Evolutionary conservation across 2,329 filamentous ascomycete species (phyloP).

Genomic region (Aureobasidium sp.): DNA sequence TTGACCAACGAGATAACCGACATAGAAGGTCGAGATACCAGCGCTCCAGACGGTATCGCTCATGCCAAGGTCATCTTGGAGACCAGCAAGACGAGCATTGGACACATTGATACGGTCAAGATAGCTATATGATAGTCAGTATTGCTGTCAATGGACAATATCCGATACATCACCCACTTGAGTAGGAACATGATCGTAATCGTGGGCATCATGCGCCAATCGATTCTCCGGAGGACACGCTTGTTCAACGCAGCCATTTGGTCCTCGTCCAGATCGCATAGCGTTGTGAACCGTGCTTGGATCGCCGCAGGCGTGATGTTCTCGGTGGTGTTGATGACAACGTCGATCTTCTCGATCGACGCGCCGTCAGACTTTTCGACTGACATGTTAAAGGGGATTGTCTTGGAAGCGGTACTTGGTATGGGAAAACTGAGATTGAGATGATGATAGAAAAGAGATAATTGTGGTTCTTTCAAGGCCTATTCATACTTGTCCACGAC

Average conservation of each 20-base stretch:
- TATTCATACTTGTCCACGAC: neutral
- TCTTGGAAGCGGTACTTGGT: neutral
- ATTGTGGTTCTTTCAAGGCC: neutral
- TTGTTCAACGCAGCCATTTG: slow-evolving; percentile 27
- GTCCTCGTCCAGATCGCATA: slow-evolving; percentile 23
- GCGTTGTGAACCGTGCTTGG: slow-evolving; percentile 25
- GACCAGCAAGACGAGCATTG: slow-evolving; percentile 34
- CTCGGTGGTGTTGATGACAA: slow-evolving; percentile 30
- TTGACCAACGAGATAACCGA: slow-evolving; percentile 37
- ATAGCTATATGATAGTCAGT: slow-evolving; percentile 25
- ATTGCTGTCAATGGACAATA: neutral
- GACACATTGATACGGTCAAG: slow-evolving; percentile 37
- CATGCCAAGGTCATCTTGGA: slow-evolving; percentile 34
- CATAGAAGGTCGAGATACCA: slow-evolving; percentile 40
- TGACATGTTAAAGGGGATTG: neutral
- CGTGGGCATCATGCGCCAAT: slow-evolving; percentile 27
- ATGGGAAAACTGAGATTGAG: neutral
- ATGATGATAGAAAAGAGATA: neutral
- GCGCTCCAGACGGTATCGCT: slow-evolving; percentile 31
- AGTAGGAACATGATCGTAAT: slow-evolving; percentile 30
- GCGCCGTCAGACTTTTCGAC: slow-evolving; percentile 21
- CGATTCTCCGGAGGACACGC: slow-evolving; percentile 24
- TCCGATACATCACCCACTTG: slow-evolving; percentile 20
- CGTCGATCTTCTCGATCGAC: slow-evolving; percentile 27
- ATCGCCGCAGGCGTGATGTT: slow-evolving; percentile 26